These are phyloP conservation scores for Hymenochaete sp. DNA, from an alignment of 1,284 basidiomycete species.

Conservation along the genomic window DNA sequence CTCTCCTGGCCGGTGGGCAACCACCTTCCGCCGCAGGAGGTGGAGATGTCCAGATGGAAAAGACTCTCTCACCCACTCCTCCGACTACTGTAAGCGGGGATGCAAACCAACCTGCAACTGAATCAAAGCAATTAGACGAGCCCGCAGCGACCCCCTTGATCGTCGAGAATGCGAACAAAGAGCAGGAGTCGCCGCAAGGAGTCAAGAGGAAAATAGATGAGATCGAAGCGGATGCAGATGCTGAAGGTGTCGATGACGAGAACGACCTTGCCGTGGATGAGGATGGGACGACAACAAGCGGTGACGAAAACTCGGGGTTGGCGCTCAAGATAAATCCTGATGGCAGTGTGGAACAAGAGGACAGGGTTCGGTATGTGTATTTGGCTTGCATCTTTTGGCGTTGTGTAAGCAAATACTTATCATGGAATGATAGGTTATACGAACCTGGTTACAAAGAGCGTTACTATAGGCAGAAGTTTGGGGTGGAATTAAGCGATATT, in stretches of 20 bases:
- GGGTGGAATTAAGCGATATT: slow-evolving; percentile 60
- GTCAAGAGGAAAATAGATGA: slow-evolving; percentile 66
- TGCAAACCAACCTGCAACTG: slow-evolving; percentile 2
- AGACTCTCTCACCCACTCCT: not conserved
- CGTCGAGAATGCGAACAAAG: not conserved
- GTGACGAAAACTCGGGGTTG: slow-evolving; percentile 30
- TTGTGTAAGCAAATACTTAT: slow-evolving; percentile 10
- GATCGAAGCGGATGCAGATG: slow-evolving; percentile 33
- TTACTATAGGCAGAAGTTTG: slow-evolving; percentile 95
- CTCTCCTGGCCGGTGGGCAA: no score
- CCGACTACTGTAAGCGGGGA: not conserved
- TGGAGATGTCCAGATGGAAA: not conserved
- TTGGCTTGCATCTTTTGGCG: not conserved
- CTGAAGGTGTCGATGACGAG: slow-evolving; percentile 36
- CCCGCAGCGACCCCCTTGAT: not conserved
- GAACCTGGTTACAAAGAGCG: slow-evolving; percentile 93
- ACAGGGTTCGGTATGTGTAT: slow-evolving; percentile 76
- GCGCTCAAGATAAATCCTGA: slow-evolving; percentile 73
- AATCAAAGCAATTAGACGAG: slow-evolving; percentile 9
- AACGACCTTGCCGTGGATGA: slow-evolving; percentile 43
- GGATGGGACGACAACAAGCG: no score
- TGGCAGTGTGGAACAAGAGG: slow-evolving; percentile 86
- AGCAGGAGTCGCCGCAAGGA: slow-evolving; percentile 31
- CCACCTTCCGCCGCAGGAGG: not conserved
- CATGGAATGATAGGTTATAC: slow-evolving; percentile 56